Evolutionary conservation across 352 stramenopile species (phyloP), one percentile per base, ranked within the genome.

Genomic region (Globisporangium acanthophoron): DNA sequence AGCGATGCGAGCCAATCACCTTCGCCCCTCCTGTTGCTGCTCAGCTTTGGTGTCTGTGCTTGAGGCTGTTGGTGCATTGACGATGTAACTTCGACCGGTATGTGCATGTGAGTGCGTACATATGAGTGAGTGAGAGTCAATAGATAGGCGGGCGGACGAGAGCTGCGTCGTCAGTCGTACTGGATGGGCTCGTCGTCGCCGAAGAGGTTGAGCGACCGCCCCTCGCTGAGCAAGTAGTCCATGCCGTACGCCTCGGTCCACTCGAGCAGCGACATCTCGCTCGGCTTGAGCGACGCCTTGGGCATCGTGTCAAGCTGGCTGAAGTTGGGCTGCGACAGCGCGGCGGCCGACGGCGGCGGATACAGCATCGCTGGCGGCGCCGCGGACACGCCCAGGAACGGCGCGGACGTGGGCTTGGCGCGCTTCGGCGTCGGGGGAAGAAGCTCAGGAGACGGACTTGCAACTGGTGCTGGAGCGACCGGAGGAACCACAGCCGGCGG

Each of bases 221-320:
- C 67, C 48, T 92, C 79, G 67, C 85, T 88, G 18, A 87, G 66
- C n/a, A 90, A 72, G 56, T 79, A 90, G 63, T 90, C 82, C 73
- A 92, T 90, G 52, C 79, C 79, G 53, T 87, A 88, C 3, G 74
- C 73, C 56, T 92, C 81, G 3, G 82, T 88, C 78, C 82, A 92
- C 67, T 92, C 82, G 57, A 92, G 71, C 2, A 92, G 58, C 21
- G 79, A 79, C 67, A 88, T 84, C 33, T 91, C 78, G 53, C 65
- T 73, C 37, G 79, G 76, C 58, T 75, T 85, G 50, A 71, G 62
- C 21, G 57, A 53, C 9, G 59, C 54, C 68, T 87, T 88, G 3
- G 58, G 50, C 52, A 73, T 66, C 11, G 64, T 52, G 15, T 86
- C 76, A 45, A 82, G 51, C 46, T 66, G 58, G 27, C 58, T 64